Conservation (phyloP, 2,329 filamentous ascomycete genomes). For the Seiridium unicorne region DNA sequence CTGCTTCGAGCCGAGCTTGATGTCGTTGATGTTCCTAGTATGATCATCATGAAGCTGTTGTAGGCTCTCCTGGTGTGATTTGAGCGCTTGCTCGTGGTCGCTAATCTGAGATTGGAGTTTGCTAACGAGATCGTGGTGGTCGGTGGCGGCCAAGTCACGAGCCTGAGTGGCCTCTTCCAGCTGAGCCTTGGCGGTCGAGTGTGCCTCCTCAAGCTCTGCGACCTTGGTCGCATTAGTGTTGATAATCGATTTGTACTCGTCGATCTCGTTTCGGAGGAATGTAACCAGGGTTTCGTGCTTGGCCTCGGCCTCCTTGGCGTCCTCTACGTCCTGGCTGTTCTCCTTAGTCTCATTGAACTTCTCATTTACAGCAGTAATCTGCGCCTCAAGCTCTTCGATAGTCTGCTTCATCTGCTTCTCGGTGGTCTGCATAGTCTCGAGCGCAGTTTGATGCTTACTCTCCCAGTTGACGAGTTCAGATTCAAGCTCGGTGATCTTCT, state of each 20-base stretch:
- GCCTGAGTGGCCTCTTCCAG: slow-evolving; percentile 65
- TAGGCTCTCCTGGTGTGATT: slow-evolving; percentile 51
- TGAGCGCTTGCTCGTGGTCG: slow-evolving; percentile 58
- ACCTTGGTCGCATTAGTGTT: slow-evolving; percentile 68
- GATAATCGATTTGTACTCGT: slow-evolving; percentile 77
- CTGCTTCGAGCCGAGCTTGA: slow-evolving; percentile 48
- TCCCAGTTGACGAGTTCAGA: slow-evolving; percentile 74
- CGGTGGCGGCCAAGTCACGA: slow-evolving; percentile 49
- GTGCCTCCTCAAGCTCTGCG: slow-evolving; percentile 70
- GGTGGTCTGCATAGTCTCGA: slow-evolving; percentile 69
- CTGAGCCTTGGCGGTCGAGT: slow-evolving; percentile 63
- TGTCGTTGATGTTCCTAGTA: slow-evolving; percentile 45
- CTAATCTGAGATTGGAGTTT: slow-evolving; percentile 59
- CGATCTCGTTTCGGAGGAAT: slow-evolving; percentile 70
- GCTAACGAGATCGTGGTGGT: slow-evolving; percentile 48
- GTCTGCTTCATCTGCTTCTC: slow-evolving; percentile 72
- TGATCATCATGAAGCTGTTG: slow-evolving; percentile 49
- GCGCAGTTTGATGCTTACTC: slow-evolving; percentile 67
- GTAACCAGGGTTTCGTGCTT: slow-evolving; percentile 60
- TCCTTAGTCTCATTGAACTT: slow-evolving; percentile 44
- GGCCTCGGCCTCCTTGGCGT: slow-evolving; percentile 46
- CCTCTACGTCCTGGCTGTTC: slow-evolving; percentile 35
- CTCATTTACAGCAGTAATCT: slow-evolving; percentile 53
- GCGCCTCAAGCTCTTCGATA: slow-evolving; percentile 69
- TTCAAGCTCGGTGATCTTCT: slow-evolving; percentile 65